These are phyloP conservation scores for Hypoxylon sp. DNA, from an alignment of 2,329 filamentous ascomycete species.

Conservation along the genomic window DNA sequence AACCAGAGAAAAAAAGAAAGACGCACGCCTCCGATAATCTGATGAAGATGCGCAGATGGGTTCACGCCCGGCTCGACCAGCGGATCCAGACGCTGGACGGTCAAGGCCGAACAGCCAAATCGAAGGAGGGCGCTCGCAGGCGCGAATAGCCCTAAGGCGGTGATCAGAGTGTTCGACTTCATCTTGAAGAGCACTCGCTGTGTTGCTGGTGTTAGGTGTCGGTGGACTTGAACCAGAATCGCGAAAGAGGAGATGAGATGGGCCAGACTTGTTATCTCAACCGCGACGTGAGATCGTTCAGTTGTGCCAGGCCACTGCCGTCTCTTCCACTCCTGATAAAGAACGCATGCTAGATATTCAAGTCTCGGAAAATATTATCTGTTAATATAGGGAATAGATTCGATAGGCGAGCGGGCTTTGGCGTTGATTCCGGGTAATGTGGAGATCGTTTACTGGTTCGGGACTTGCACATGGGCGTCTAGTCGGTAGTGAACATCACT, in stretches of 20 bases:
- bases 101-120: conserved; percentile 60
- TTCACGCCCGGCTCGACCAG: conserved; percentile 55
- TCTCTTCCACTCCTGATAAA: conserved; percentile 18
- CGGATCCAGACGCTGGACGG: conserved; percentile 54
- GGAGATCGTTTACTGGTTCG: conserved; percentile 35
- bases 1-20: too few relatives aligned
- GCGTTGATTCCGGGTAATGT: conserved; percentile 44
- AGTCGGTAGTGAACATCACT: background rate
- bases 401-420: conserved; percentile 38
- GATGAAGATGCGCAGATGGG: conserved; percentile 65
- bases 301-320: conserved; percentile 34
- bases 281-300: conserved; percentile 5
- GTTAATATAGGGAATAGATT: conserved; percentile 42
- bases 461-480: conserved; percentile 33
- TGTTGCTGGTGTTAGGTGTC: background rate
- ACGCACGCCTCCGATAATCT: conserved; percentile 61
- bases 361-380: conserved; percentile 36
- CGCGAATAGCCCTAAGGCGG: conserved; percentile 42
- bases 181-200: conserved; percentile 29
- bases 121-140: conserved; percentile 45
- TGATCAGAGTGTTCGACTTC: conserved; percentile 37
- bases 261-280: conserved; percentile 21
- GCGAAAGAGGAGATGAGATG: conserved; percentile 5
- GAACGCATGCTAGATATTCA: conserved; percentile 24
- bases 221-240: background rate